Base-by-base conservation (phyloP, 1,284 basidiomycete genomes). In the Moniliophthora roreri region DNA sequence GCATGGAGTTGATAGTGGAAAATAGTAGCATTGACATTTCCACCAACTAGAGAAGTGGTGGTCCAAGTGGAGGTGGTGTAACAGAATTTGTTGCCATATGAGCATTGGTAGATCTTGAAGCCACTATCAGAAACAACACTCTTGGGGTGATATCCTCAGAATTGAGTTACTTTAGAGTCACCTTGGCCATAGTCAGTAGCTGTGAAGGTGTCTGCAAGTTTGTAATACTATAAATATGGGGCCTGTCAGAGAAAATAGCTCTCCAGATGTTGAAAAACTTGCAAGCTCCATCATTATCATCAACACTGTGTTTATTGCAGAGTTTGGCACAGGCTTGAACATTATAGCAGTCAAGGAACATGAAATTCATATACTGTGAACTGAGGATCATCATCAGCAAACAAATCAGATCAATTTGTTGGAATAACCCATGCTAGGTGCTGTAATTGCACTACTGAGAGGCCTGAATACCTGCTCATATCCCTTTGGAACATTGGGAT, bases 191-290 rank as follows among this genome's bases (percentile, higher is more conserved):
- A 58, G 41, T 63, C 63, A n/a, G 58, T 60, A 23, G 65, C 62
- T 3, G 63, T 63, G 3, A 62, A 62, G 1, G 52, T 56, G 42
- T 65, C 63, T 6, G 63, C 55, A 36, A 60, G 51, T 15, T 59
- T 55, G 51, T 59, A 61, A 45, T 66, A 66, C 63, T 63, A 45
- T n/a, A 35, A 38, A 44, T 58, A 2, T 60, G 59, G 1, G 63
- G 59, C 21, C 51, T 44, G 13, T 60, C 63, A 20, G 60, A 55
- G 20, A 66, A 56, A 5, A 63, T 55, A 9, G 63, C 62, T 34
- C 62, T 54, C 64, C 65, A 67, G 40, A 67, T 66, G 49, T 65
- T 64, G 62, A 64, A 62, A 51, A 54, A 68, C 16, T 59, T 52
- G 57, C 66, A 66, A 2, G 53, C 56, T 20, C 66, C 64, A n/a